Base-by-base conservation (phyloP, 2,329 filamentous ascomycete species). In the Pseudogymnoascus sp. region DNA sequence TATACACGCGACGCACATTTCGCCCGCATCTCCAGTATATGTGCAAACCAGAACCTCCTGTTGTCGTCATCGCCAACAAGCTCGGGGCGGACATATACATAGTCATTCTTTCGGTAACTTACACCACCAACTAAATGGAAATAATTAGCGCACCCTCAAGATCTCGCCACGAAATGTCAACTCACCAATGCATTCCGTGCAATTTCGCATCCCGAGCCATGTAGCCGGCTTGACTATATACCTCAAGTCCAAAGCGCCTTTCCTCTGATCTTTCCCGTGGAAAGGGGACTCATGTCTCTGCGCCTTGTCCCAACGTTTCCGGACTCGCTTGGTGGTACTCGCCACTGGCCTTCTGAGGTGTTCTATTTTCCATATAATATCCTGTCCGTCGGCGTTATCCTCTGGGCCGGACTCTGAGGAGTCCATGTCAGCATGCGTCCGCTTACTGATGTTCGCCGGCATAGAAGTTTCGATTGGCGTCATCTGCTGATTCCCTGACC, bases 21-120 rank as follows among this genome's bases (percentile, higher is more conserved):
- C 8, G 88, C 90, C 64, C 89, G 83, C 62, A 93, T 86, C 72
- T 94, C 90, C 19, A 92, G 80, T 58, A 94, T 88, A 66, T 84
- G 83, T 6, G 87, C 91, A 4, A 92, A 84, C 89, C 90, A 93
- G 70, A 79, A 78, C 19, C 76, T 70, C 28, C 75, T 63, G 36
- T 76, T 69, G 36, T 64, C 39, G 8, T 30, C 58, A 7, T 58
- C 60, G 7, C 64, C 67, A n/a, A 66, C 63, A 66, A 36, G 69
- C 63, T 67, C 75, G 36, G 65, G 65, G 30, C 68, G 66, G 4
- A 74, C 69, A 63, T 67, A 73, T 2, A 74, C 69, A 33, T 70
- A 69, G 14, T 71, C 67, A 39, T 72, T 70, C 30, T 71, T 72
- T 35, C 66, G 69, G 58, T 69, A 73, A 7, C 65, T 64, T n/a